These are phyloP conservation scores for Cercospora sojina DNA, from an alignment of 2,329 filamentous ascomycete genomes.

Conservation along the genomic window DNA sequence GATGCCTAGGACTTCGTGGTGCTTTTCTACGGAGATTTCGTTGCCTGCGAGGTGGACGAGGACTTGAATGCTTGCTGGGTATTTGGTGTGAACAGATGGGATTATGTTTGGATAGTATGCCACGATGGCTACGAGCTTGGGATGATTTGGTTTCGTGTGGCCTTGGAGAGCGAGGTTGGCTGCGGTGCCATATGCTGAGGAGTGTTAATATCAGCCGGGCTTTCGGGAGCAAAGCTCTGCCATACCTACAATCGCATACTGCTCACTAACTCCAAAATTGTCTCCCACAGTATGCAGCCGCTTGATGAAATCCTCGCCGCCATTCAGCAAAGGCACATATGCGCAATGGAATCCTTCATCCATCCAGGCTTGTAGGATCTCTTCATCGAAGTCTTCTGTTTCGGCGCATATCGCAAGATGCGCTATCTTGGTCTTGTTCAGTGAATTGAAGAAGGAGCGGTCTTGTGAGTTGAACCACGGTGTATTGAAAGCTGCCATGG, in stretches of 20 bases:
- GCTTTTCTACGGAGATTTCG: slow-evolving; percentile 51
- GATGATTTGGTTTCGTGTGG: slow-evolving; percentile 54
- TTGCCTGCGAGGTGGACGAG: slow-evolving; percentile 58
- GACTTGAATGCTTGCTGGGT: slow-evolving; percentile 48
- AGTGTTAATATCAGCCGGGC: background rate
- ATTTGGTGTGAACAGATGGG: slow-evolving; percentile 50
- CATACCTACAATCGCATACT: slow-evolving; percentile 62
- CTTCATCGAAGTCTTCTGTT: slow-evolving; percentile 56
- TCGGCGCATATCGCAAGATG: slow-evolving; percentile 53
- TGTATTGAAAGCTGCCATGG: slow-evolving; percentile 36
- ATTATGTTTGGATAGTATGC: slow-evolving; percentile 64
- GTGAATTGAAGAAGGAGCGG: slow-evolving; percentile 37
- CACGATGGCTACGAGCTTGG: slow-evolving; percentile 59
- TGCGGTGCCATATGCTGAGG: slow-evolving; percentile 60
- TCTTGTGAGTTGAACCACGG: slow-evolving; percentile 37
- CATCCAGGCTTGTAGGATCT: slow-evolving; percentile 55
- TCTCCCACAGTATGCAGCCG: slow-evolving; percentile 54
- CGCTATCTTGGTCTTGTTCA: slow-evolving; percentile 45
- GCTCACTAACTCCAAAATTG: slow-evolving; percentile 56
- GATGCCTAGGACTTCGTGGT: slow-evolving; percentile 53
- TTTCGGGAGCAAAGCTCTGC: background rate
- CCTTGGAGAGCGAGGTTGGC: slow-evolving; percentile 60
- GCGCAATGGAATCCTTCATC: slow-evolving; percentile 61
- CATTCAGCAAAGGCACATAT: slow-evolving; percentile 56
- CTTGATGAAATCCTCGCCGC: slow-evolving; percentile 49